Evolutionary conservation across 495 filamentous ascomycete genomes (phyloP).

Genomic region (Neurospora sublineolata): DNA sequence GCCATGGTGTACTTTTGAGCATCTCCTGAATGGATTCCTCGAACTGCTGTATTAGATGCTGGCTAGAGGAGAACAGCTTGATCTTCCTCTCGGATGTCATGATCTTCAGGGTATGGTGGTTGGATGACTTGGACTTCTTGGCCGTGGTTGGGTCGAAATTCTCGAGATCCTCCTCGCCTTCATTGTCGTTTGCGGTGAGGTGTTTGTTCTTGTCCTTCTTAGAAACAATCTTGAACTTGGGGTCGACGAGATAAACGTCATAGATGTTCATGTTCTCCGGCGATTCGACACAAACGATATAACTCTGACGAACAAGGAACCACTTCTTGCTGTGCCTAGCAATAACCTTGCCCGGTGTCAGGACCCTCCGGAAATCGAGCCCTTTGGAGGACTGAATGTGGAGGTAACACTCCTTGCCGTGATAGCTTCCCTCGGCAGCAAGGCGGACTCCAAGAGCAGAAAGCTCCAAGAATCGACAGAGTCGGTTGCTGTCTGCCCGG

Average conservation of each 20-base stretch:
- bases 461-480: conserved; percentile 93
- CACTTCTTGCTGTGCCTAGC: conserved; percentile 82
- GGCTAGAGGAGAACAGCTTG: conserved; percentile 84
- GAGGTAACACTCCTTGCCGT: conserved; percentile 93
- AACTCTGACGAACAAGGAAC: conserved; percentile 96
- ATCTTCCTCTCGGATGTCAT: conserved; percentile 80
- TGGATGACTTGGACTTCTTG: conserved; percentile 32
- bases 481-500: conserved; percentile 82
- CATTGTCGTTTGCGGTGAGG: conserved; percentile 47
- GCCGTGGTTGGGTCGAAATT: conserved; percentile 24
- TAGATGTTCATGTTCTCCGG: conserved; percentile 99
- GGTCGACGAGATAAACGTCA: conserved; percentile 91
- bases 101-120: conserved; percentile 76
- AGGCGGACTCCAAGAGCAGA: conserved; percentile 92
- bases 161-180: conserved; percentile 22
- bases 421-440: conserved; percentile 89
- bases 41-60: conserved; percentile 81
- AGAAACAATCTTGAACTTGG: conserved; percentile 66
- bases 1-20: conserved; percentile 69
- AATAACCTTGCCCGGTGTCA: conserved; percentile 63
- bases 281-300: conserved; percentile 93
- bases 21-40: conserved; percentile 84
- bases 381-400: conserved; percentile 86
- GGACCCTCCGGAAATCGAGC: conserved; percentile 72
- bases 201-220: conserved; percentile 60